Base-by-base conservation (phyloP, 2,329 filamentous ascomycete genomes). In the Cladosporium austrohemisphaericum region DNA sequence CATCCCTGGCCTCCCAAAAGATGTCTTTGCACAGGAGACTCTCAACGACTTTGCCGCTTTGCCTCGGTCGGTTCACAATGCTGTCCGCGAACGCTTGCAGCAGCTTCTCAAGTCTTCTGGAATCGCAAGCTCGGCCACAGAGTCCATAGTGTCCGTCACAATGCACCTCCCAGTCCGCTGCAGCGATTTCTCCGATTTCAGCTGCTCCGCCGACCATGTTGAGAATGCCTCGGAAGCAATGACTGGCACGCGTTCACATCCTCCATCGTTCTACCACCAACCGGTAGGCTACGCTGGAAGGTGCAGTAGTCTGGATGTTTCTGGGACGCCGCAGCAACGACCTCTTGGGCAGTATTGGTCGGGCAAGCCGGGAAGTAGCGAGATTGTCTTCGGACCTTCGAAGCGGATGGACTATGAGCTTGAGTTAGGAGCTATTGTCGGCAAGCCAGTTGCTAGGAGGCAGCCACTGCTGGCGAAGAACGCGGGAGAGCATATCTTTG, bases 161-260 rank as follows among this genome's bases (percentile, higher is more conserved):
- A 65, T 82, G 59, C 75, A 82, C 57, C 58, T 84, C 0, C 81
- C 80, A 0, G 60, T 84, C 10, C 59, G 67, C 2, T 71, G 81
- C 11, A 71, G 72, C 5, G 79, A 78, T 33, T 84, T 81, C 57
- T 77, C 72, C 35, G 80, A 82, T 57, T 80, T 79, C 61, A 76
- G 71, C 1, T 77, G 74, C 55, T 77, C 74, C 0, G 64, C 69
- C 8, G 70, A 78, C 32, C 77, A 81, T 52, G 68, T 75, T 5
- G 66, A 71, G 26, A 81, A 80, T 40, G 76, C 73, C 14, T 65
- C 68, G 0, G 67, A 64, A 52, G 71, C 65, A 2, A 65, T 76
- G 26, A 65, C 69, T 13, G 70, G 67, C 22, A 63, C 63, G 20
- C 57, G 62, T 7, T 63, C 66, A 44, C 62, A 74, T 18, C 71